Conservation (phyloP, 441 rosid species). For the Syzygium malaccense region DNA sequence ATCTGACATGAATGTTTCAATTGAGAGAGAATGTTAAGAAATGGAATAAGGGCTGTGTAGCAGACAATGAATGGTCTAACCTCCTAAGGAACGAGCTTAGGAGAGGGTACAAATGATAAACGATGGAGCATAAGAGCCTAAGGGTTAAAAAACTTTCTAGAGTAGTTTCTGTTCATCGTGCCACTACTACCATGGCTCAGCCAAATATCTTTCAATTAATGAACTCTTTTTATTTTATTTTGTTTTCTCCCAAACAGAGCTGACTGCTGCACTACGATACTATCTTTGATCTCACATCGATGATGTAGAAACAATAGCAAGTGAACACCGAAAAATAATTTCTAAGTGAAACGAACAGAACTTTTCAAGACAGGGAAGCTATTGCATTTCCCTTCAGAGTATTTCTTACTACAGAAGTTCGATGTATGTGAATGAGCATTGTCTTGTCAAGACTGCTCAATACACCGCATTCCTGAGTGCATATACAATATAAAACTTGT, state of each 20-base stretch:
- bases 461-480: background rate
- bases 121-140: background rate
- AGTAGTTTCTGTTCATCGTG: background rate
- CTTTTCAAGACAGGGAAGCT: background rate
- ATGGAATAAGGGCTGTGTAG: too few species aligned
- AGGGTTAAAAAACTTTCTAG: background rate
- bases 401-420: background rate
- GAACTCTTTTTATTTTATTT: background rate
- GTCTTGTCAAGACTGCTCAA: background rate
- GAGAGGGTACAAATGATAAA: background rate
- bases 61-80: background rate
- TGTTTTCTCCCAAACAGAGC: background rate
- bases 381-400: background rate
- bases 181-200: background rate
- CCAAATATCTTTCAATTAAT: background rate
- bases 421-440: background rate
- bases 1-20: too few species aligned
- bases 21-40: too few species aligned
- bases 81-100: background rate
- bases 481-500: background rate
- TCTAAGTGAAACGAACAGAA: background rate
- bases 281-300: background rate
- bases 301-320: background rate
- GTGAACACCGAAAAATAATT: background rate
- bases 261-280: background rate